Base-by-base conservation (phyloP, 148 eudicot species). In the Hydrangea macrophylla region DNA sequence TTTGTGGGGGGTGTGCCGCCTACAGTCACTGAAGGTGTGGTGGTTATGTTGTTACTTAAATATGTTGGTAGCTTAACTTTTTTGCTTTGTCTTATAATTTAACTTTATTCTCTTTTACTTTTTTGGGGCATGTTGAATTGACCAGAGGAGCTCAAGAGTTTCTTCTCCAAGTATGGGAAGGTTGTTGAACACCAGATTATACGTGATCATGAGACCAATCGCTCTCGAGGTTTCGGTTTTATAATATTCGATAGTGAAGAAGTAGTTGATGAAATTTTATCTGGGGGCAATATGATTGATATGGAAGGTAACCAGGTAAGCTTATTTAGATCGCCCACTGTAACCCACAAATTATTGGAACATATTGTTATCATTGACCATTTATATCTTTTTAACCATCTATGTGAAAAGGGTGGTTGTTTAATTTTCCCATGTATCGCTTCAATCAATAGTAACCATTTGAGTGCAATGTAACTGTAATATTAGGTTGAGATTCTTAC, bases 1-100 rank as follows among this genome's bases (percentile, higher is more conserved):
- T 89, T 89, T 81, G 96, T 84, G 55, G 95, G 96, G 26, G 91
- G 96, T 26, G 79, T 89, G 61, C 96, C 96, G 4, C 63, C 96
- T 17, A 25, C 81, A 37, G 77, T 89, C 18, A 80, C 81, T 50
- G 89, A 82, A 82, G 96, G 91, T 89, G 60, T 55, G 33, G 18
- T 55, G 6, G 8, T 26, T 30, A 2, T 32, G 39, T 30, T 30
- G 11, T 71, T 25, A 27, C 17, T 3, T 42, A 40, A 1, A 9
- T 48, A 2, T 62, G 18, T 35, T 12, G 0, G 22, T 1, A 22
- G 7, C 10, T 37, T 39, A 11, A 8, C 3, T 27, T 59, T 0
- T 54, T 37, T 13, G 37, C 5, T 40, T 11, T 53, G 24, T n/a
- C n/a, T n/a, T n/a, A n/a, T 69, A 20, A 7, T 51, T 55, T 42